Conservation (phyloP, 768 basidiomycete species). For the Macrolepiota fuliginosa region DNA sequence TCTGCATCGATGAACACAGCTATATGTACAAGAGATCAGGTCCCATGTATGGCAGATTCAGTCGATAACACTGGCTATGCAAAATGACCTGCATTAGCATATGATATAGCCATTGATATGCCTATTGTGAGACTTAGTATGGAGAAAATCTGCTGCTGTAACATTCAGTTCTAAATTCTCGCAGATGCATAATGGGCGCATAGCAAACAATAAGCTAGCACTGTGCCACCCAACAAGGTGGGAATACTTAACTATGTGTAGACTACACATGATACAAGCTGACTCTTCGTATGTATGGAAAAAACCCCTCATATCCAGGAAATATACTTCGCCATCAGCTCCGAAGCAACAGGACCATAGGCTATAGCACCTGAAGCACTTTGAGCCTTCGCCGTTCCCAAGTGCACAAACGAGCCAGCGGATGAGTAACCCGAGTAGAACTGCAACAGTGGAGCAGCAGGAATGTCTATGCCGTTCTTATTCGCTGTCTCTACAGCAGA, state of each 20-base stretch:
- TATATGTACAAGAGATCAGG: no score
- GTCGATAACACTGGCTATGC: no score
- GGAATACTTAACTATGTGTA: no score
- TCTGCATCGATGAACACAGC: no score
- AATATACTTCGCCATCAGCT: slow-evolving; percentile 11
- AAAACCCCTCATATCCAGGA: slow-evolving; percentile 5
- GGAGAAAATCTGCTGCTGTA: no score
- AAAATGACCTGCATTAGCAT: no score
- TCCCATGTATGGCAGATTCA: no score
- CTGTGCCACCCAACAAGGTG: background rate
- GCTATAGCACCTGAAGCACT: slow-evolving; percentile 2
- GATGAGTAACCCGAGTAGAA: slow-evolving; percentile 8
- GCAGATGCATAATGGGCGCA: background rate
- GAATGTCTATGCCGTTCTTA: background rate
- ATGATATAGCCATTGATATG: no score
- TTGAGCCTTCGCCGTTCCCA: slow-evolving; percentile 5
- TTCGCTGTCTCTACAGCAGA: slow-evolving; percentile 1
- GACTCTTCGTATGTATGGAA: background rate
- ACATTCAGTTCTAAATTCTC: background rate
- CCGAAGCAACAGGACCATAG: slow-evolving; percentile 5
- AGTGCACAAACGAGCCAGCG: background rate
- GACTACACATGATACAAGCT: background rate
- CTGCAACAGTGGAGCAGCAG: slow-evolving; percentile 3
- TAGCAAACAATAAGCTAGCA: background rate
- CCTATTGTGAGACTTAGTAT: no score